Conservation (phyloP, 106 monocot genomes). For the Apostasia shenzhenica region DNA sequence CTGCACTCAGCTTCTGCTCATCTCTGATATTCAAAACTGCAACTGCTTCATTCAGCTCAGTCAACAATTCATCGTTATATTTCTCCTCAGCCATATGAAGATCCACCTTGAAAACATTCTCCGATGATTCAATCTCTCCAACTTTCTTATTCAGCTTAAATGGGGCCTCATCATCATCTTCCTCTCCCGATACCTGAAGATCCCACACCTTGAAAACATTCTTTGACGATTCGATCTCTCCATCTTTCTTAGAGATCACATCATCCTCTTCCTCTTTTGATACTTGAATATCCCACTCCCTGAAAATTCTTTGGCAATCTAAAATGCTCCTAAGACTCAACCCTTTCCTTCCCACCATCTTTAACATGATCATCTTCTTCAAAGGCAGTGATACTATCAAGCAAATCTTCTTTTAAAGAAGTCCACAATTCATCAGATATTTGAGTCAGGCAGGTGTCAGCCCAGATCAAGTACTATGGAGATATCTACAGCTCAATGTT, state of each 20-base stretch:
- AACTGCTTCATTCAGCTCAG: slow-evolving; percentile 5
- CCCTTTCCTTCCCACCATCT: neutral
- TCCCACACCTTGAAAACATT: slow-evolving; percentile 13
- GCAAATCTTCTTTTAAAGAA: slow-evolving; percentile 24
- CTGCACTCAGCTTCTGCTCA: neutral
- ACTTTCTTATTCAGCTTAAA: neutral
- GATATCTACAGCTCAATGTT: slow-evolving; percentile 4
- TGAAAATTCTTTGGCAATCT: neutral
- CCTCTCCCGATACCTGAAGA: neutral
- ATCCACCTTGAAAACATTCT: too few species aligned
- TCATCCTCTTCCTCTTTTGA: neutral
- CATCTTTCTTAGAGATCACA: neutral
- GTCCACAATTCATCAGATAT: slow-evolving; percentile 33
- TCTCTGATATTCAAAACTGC: slow-evolving; percentile 1
- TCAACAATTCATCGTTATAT: neutral
- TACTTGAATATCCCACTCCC: neutral
- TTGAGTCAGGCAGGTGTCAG: slow-evolving; percentile 38
- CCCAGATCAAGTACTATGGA: slow-evolving; percentile 35
- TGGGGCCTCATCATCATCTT: slow-evolving; percentile 2
- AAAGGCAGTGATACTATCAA: slow-evolving; percentile 20
- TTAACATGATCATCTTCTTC: neutral
- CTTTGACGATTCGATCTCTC: neutral
- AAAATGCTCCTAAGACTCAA: neutral
- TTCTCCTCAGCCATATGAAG: neutral
- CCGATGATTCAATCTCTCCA: neutral